These are phyloP conservation scores for Durotheca rogersii DNA, from an alignment of 495 filamentous ascomycete species.

Conservation along the genomic window DNA sequence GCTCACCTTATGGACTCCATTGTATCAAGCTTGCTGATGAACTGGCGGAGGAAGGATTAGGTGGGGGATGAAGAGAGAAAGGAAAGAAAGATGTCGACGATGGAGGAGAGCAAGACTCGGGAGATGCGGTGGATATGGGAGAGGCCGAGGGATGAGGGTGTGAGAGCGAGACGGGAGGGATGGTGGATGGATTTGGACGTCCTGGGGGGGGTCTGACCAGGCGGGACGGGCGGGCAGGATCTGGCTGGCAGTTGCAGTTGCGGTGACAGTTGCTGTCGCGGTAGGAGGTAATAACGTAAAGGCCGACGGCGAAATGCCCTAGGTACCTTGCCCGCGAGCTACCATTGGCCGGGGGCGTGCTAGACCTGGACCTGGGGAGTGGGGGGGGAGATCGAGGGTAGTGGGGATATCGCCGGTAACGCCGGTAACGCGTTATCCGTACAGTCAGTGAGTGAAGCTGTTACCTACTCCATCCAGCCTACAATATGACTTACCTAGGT, in stretches of 20 bases:
- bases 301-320: constrained; percentile 20
- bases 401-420: too few species aligned
- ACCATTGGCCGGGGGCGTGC: too few species aligned
- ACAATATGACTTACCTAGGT: not conserved
- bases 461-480: too few species aligned
- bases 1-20: constrained; percentile 49
- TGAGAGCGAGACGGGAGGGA: constrained; percentile 13
- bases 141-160: constrained; percentile 9
- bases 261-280: too few species aligned
- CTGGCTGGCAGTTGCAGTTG: not conserved
- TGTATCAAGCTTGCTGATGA: constrained; percentile 30
- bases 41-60: constrained; percentile 7
- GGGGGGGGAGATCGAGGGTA: too few species aligned
- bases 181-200: constrained; percentile 1
- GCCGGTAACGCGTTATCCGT: too few species aligned
- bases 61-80: constrained; percentile 4
- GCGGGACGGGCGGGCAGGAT: constrained; percentile 19
- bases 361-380: too few species aligned
- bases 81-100: constrained; percentile 18
- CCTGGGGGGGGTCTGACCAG: constrained; percentile 15
- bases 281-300: constrained; percentile 13
- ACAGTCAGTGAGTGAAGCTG: too few species aligned
- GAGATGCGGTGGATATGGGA: constrained; percentile 7
- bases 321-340: too few species aligned
- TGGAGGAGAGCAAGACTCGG: constrained; percentile 2